Conservation (phyloP, 2,329 filamentous ascomycete genomes). For the Trichophyton benhamiae region DNA sequence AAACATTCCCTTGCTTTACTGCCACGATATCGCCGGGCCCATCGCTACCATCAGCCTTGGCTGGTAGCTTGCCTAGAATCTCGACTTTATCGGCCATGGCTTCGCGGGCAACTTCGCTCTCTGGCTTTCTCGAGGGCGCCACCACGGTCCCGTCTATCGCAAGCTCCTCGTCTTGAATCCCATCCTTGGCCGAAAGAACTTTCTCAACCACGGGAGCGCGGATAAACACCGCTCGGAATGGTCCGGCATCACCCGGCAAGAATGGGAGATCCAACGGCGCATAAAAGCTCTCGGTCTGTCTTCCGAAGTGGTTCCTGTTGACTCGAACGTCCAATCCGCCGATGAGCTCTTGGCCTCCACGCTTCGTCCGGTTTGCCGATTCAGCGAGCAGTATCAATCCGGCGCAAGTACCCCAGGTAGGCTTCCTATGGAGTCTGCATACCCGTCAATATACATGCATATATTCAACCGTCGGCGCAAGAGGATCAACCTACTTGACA, state of each 20-base stretch:
- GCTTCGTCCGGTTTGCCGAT: slow-evolving; percentile 75
- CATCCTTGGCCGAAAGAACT: slow-evolving; percentile 46
- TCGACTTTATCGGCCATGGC: slow-evolving; percentile 42
- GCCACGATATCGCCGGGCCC: slow-evolving; percentile 64
- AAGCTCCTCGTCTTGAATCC: slow-evolving; percentile 41
- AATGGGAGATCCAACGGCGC: slow-evolving; percentile 62
- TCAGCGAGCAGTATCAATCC: slow-evolving; percentile 85
- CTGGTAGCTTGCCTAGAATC: slow-evolving; percentile 46
- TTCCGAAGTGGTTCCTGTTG: slow-evolving; percentile 87
- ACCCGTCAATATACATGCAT: slow-evolving; percentile 11
- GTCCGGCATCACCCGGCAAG: slow-evolving; percentile 34
- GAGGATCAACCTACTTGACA: slow-evolving; percentile 55
- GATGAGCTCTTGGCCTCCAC: slow-evolving; percentile 83
- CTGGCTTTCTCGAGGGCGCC: slow-evolving; percentile 43
- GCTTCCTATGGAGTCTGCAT: slow-evolving; percentile 57
- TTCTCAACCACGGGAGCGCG: slow-evolving; percentile 85
- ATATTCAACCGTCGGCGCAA: no score
- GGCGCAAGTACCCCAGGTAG: slow-evolving; percentile 92
- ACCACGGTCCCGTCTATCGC: slow-evolving; percentile 41
- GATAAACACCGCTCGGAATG: slow-evolving; percentile 82
- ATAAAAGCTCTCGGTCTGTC: slow-evolving; percentile 86
- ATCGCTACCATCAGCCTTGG: slow-evolving; percentile 37
- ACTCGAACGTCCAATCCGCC: slow-evolving; percentile 84
- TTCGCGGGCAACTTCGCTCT: slow-evolving; percentile 32
- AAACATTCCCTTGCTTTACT: slow-evolving; percentile 77